These are phyloP conservation scores for Solanum dulcamara DNA, from an alignment of 257 asterid genomes.

Conservation along the genomic window DNA sequence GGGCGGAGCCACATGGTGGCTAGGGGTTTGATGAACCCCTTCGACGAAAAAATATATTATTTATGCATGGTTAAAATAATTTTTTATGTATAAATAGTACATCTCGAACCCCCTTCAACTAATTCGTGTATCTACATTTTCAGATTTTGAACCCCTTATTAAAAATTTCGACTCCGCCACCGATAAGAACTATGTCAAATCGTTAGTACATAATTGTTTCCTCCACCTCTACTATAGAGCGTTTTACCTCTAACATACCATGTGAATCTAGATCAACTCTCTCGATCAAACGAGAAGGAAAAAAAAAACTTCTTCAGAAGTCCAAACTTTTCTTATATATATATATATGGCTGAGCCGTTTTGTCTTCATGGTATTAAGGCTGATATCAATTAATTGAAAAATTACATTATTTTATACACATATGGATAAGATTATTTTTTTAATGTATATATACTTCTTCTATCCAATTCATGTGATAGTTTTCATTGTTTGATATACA, in stretches of 20 bases:
- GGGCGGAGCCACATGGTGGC: too few relatives aligned
- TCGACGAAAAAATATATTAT: too few relatives aligned
- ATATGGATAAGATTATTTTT: not conserved
- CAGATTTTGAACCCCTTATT: too few relatives aligned
- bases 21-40: too few relatives aligned
- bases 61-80: too few relatives aligned
- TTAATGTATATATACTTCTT: not conserved
- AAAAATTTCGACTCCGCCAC: too few relatives aligned
- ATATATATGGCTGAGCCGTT: not conserved
- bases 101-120: too few relatives aligned
- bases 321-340: not conserved
- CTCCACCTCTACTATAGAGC: not conserved
- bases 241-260: not conserved
- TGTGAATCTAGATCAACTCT: not conserved
- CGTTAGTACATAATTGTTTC: not conserved
- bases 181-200: not conserved
- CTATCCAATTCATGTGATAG: not conserved
- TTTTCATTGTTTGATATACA: not conserved
- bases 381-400: not conserved
- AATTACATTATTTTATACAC: not conserved
- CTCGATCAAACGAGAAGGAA: not conserved
- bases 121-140: too few relatives aligned
- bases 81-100: too few relatives aligned
- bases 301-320: not conserved
- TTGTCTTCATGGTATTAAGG: not conserved